Evolutionary conservation across 331 rosid species (phyloP).

Genomic region (Quercus lobata): DNA sequence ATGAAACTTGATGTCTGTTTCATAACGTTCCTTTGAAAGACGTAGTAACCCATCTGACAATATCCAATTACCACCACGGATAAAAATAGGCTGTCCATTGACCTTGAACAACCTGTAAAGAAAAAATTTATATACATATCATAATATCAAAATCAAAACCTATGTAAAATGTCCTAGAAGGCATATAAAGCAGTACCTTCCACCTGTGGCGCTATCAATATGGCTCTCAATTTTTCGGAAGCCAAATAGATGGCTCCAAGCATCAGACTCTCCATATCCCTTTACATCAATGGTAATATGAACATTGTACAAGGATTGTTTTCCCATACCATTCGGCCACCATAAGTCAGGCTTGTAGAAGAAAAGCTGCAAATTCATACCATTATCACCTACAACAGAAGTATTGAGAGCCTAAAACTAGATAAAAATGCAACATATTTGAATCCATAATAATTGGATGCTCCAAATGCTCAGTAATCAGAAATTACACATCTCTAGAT

Average conservation of each 20-base stretch:
- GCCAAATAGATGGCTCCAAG: slow-evolving; percentile 77
- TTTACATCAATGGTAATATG: slow-evolving; percentile 60
- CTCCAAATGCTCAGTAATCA: slow-evolving; percentile 19
- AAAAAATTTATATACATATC: slow-evolving; percentile 11
- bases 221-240: slow-evolving; percentile 88
- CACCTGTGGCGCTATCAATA: slow-evolving; percentile 79
- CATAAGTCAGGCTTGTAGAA: slow-evolving; percentile 89
- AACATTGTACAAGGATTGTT: slow-evolving; percentile 76
- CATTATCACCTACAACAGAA: slow-evolving; percentile 16
- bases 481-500: slow-evolving; percentile 2
- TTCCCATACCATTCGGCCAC: slow-evolving; percentile 99
- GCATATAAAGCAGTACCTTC: slow-evolving; percentile 50
- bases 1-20: slow-evolving; percentile 83
- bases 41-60: slow-evolving; percentile 92
- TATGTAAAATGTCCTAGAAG: slow-evolving; percentile 8
- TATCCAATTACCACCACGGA: slow-evolving; percentile 97
- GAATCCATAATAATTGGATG: slow-evolving; percentile 12
- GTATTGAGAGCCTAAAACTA: slow-evolving; percentile 12
- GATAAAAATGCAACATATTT: slow-evolving; percentile 7
- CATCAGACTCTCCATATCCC: slow-evolving; percentile 87
- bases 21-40: slow-evolving; percentile 79
- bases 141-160: slow-evolving; percentile 9
- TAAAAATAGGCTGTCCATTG: slow-evolving; percentile 84
- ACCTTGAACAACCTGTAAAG: slow-evolving; percentile 78
- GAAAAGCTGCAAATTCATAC: slow-evolving; percentile 60